Conservation (phyloP, 768 basidiomycete genomes). For the Hypsizygus marmoreus region DNA sequence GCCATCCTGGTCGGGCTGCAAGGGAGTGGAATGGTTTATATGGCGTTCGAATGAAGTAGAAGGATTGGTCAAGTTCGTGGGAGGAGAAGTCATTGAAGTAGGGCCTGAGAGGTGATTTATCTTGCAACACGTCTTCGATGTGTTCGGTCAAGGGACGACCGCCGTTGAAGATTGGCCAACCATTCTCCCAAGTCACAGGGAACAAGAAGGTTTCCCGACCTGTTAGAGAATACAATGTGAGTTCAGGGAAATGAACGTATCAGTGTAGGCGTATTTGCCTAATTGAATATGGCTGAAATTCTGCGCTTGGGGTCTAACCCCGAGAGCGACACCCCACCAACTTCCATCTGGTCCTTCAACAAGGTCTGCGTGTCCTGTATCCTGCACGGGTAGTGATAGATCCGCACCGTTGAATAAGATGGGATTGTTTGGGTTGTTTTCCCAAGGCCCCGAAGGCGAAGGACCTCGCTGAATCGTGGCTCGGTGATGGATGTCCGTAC, state of each 20-base stretch:
- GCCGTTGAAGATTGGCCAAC: constrained; percentile 40
- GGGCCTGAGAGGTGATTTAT: constrained; percentile 22
- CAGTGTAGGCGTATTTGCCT: constrained; percentile 21
- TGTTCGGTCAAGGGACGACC: constrained; percentile 32
- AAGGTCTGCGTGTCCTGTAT: constrained; percentile 40
- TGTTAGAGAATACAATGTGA: constrained; percentile 4
- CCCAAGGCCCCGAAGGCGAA: constrained; percentile 42
- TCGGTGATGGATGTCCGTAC: constrained; percentile 35
- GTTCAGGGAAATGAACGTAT: background rate
- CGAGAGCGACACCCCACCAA: constrained; percentile 45
- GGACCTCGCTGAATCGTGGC: constrained; percentile 40
- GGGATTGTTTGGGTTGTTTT: constrained; percentile 40
- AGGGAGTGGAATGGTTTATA: constrained; percentile 39
- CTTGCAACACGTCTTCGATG: constrained; percentile 27
- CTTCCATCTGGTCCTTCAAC: constrained; percentile 34
- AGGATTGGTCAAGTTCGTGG: constrained; percentile 27
- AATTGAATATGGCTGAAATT: constrained; percentile 38
- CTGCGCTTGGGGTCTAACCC: constrained; percentile 34
- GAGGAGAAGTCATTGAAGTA: constrained; percentile 33
- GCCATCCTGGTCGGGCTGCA: constrained; percentile 26
- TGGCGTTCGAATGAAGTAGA: constrained; percentile 41
- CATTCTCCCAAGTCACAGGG: constrained; percentile 39
- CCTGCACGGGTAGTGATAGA: constrained; percentile 34
- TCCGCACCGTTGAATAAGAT: constrained; percentile 41
- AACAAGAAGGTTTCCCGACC: constrained; percentile 43